phyloP scores from a whole-genome alignment of 768 basidiomycete species.

The Tricholoma furcatifolium region DNA sequence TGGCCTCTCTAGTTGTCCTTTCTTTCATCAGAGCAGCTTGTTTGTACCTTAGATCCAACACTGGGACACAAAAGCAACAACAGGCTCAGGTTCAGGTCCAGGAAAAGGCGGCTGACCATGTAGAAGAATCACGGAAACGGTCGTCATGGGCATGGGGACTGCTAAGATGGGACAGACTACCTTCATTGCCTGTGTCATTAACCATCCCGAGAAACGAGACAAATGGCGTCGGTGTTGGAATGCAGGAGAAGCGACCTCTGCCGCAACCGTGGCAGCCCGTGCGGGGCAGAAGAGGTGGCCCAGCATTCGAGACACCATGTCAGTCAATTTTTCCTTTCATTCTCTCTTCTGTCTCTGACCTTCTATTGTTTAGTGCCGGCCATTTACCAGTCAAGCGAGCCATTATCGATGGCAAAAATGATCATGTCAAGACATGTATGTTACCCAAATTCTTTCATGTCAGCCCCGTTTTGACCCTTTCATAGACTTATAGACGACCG shows the following conservation, averaged over 20 bases:
- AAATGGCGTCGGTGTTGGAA: constrained; percentile 21
- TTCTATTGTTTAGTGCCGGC: constrained; percentile 33
- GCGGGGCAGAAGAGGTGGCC: constrained; percentile 19
- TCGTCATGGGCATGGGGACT: constrained; percentile 24
- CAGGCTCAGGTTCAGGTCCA: constrained; percentile 13
- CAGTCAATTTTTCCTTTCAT: constrained; percentile 4
- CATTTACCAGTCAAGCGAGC: constrained; percentile 40
- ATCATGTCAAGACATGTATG: constrained; percentile 54
- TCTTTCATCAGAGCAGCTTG: constrained; percentile 21
- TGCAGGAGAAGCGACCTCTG: constrained; percentile 19
- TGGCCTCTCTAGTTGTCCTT: constrained; percentile 26
- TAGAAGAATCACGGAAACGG: constrained; percentile 12
- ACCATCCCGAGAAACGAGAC: constrained; percentile 12
- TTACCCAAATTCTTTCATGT: background rate
- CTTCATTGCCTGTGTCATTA: constrained; percentile 26
- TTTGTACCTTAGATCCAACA: constrained; percentile 11
- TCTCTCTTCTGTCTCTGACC: background rate
- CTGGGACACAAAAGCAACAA: constrained; percentile 10
- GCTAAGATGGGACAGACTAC: constrained; percentile 24
- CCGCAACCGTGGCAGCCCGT: constrained; percentile 17
- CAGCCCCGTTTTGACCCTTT: background rate
- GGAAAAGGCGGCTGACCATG: constrained; percentile 13
- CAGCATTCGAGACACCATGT: constrained; percentile 28
- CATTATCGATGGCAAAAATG: constrained; percentile 50
- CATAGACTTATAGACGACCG: constrained; percentile 22